Evolutionary conservation across 768 basidiomycete species (phyloP).

Genomic region (Galerina sulciceps): DNA sequence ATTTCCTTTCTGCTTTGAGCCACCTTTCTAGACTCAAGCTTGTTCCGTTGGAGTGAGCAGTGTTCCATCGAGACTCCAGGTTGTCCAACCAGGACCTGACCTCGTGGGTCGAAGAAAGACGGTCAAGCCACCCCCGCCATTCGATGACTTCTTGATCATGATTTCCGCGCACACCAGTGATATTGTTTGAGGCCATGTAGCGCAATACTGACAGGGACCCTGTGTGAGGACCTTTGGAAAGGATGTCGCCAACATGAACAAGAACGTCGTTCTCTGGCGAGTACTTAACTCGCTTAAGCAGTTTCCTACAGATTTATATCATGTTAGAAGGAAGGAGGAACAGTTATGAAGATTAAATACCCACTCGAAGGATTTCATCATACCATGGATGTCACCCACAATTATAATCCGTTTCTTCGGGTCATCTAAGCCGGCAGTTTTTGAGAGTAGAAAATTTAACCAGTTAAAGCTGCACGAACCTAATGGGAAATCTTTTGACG

Average conservation of each 20-base stretch:
- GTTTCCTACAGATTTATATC: conserved; percentile 44
- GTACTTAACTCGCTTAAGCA: conserved; percentile 69
- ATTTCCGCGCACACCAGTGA: conserved; percentile 89
- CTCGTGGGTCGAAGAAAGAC: conserved; percentile 60
- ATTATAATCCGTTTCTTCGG: conserved; percentile 64
- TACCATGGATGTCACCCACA: conserved; percentile 91
- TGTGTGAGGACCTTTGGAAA: conserved; percentile 67
- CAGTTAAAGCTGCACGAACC: conserved; percentile 34
- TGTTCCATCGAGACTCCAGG: conserved; percentile 50
- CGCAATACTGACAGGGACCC: conserved; percentile 67
- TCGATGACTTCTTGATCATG: conserved; percentile 92
- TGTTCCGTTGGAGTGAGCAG: conserved; percentile 20
- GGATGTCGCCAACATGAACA: conserved; percentile 83
- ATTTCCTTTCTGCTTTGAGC: conserved; percentile 20
- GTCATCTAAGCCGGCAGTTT: conserved; percentile 42
- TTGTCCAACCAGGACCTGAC: conserved; percentile 58
- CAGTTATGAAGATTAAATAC: conserved; percentile 25
- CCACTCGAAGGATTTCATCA: conserved; percentile 68
- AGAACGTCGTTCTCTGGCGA: conserved; percentile 65
- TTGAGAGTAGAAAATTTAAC: background rate
- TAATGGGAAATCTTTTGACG: conserved; percentile 54
- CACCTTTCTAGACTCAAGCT: conserved; percentile 15
- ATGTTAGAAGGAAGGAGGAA: background rate
- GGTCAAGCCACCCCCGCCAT: conserved; percentile 87
- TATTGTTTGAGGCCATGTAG: conserved; percentile 64